Evolutionary conservation across 108 stramenopile genomes (phyloP).

Genomic region (Nitzschia putrida): DNA sequence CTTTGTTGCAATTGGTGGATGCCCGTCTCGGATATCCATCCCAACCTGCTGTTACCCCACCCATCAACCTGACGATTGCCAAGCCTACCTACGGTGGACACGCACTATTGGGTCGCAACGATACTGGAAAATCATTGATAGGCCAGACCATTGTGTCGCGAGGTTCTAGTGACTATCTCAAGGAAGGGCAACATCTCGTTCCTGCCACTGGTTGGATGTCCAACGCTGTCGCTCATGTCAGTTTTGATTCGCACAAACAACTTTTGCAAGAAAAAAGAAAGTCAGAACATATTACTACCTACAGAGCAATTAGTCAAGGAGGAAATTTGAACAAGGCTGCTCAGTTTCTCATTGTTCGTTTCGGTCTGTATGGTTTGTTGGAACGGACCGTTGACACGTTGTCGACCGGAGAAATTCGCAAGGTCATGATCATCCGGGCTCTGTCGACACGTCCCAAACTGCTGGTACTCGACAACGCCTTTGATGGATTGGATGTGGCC

Average conservation of each 20-base stretch:
- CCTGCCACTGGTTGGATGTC: slow-evolving; percentile 14
- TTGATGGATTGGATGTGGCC: slow-evolving; percentile 77
- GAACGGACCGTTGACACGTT: slow-evolving; percentile 58
- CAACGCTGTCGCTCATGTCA: slow-evolving; percentile 43
- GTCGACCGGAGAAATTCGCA: slow-evolving; percentile 80
- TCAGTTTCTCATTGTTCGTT: slow-evolving; percentile 65
- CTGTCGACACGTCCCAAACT: slow-evolving; percentile 55
- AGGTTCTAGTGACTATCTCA: not conserved
- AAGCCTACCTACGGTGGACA: slow-evolving; percentile 47
- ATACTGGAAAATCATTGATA: slow-evolving; percentile 47
- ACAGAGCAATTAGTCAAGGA: slow-evolving; percentile 41
- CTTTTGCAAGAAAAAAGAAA: slow-evolving; percentile 34
- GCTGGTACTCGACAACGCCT: slow-evolving; percentile 77
- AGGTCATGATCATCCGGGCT: slow-evolving; percentile 68
- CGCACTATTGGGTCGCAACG: slow-evolving; percentile 58
- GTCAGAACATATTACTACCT: slow-evolving; percentile 34
- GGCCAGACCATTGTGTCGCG: slow-evolving; percentile 22
- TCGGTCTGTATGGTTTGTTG: slow-evolving; percentile 71
- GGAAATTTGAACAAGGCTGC: slow-evolving; percentile 65
- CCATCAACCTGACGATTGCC: slow-evolving; percentile 19
- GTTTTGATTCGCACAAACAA: slow-evolving; percentile 73
- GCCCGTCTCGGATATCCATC: slow-evolving; percentile 14
- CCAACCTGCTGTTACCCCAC: not conserved
- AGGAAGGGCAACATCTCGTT: not conserved
- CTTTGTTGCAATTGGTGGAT: slow-evolving; percentile 11